Conservation (phyloP, 2,329 filamentous ascomycete species). For the Pseudogymnoascus sp. region DNA sequence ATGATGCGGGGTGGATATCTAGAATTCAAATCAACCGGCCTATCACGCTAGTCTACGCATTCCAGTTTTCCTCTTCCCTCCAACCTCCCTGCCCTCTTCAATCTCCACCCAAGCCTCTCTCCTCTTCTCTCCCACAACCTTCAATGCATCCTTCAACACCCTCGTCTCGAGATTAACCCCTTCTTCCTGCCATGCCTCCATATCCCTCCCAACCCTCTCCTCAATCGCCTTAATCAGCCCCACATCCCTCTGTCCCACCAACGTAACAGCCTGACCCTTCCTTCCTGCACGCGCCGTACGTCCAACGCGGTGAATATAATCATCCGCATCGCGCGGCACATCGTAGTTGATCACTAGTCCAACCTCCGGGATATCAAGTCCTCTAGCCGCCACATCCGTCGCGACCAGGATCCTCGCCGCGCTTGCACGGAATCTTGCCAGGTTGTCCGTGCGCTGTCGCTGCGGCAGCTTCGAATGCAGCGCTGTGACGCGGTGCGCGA, state of each 20-base stretch:
- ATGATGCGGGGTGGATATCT: neutral
- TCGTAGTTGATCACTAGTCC: conserved; percentile 91
- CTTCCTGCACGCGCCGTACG: conserved; percentile 90
- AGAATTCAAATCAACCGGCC: neutral
- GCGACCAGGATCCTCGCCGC: conserved; percentile 87
- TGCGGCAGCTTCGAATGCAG: conserved; percentile 85
- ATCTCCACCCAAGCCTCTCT: conserved; percentile 84
- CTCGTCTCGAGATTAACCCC: conserved; percentile 90
- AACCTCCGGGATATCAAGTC: conserved; percentile 91
- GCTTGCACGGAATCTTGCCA: conserved; percentile 82
- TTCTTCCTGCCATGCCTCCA: conserved; percentile 82
- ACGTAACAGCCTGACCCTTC: conserved; percentile 72
- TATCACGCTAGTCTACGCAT: conserved; percentile 42
- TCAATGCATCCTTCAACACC: conserved; percentile 77
- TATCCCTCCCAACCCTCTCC: conserved; percentile 66
- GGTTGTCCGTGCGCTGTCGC: conserved; percentile 75
- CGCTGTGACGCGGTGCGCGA: conserved; percentile 84
- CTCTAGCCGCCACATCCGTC: conserved; percentile 88
- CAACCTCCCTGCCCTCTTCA: conserved; percentile 84
- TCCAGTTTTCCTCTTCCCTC: conserved; percentile 67
- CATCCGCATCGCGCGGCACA: conserved; percentile 88
- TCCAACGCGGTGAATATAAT: conserved; percentile 95
- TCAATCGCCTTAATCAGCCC: conserved; percentile 88
- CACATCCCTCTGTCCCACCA: conserved; percentile 91
- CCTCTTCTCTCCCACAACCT: conserved; percentile 89